A percentile compares a stretch with the other conserved stretches of the same genome.
Evolutionary conservation across 2,329 filamentous ascomycete species (phyloP).

Genomic region (Trichoderma hamatum): DNA sequence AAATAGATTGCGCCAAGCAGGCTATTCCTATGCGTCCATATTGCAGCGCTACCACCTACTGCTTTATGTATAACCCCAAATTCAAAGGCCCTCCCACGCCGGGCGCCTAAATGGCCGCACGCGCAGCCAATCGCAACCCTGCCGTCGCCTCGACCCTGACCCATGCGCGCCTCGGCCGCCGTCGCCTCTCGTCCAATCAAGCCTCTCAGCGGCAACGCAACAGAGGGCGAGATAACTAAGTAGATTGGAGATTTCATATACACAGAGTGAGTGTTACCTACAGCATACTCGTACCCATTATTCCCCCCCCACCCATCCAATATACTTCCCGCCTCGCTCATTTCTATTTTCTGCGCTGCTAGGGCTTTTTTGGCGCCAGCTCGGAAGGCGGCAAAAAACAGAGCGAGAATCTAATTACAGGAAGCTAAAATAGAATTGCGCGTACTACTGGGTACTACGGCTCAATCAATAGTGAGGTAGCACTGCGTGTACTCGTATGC

Average conservation of each 20-base stretch:
- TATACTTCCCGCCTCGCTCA: neutral
- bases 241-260: neutral
- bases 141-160: neutral
- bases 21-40: conserved; percentile 1
- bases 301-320: neutral
- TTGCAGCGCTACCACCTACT: neutral
- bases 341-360: neutral
- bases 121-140: conserved; percentile 18
- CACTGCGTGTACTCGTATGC: neutral
- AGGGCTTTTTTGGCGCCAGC: neutral
- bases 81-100: too few relatives aligned
- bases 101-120: conserved; percentile 12
- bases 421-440: neutral
- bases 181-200: conserved; percentile 20
- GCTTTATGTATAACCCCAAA: neutral
- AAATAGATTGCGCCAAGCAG: neutral
- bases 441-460: neutral
- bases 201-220: neutral
- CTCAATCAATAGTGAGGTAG: neutral
- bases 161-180: conserved; percentile 5
- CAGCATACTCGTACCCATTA: too few relatives aligned
- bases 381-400: conserved; percentile 14
- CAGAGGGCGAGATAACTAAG: neutral
- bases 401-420: neutral
- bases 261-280: neutral